Percentiles rank a stretch among this genome's conserved stretches.
Conservation (phyloP, 1,284 basidiomycete species). For the Inonotus obliquus region DNA sequence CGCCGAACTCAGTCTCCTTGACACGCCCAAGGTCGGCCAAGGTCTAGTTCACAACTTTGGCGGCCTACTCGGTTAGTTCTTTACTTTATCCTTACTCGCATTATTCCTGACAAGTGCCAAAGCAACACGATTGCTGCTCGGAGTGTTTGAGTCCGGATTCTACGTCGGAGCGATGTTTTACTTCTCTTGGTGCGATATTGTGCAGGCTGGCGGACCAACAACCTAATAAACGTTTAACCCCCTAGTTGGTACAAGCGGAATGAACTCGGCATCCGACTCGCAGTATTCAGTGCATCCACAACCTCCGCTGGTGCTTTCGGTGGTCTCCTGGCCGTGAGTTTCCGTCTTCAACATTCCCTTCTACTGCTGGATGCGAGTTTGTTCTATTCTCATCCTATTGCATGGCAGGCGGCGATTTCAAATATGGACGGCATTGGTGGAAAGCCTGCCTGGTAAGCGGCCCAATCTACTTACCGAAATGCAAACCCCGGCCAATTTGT, state of each 20-base stretch:
- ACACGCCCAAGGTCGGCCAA: constrained; percentile 59
- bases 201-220: no score
- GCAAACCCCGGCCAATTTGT: no score
- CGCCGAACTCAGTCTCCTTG: no score
- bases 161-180: constrained; percentile 31
- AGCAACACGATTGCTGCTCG: constrained; percentile 21
- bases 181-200: no score
- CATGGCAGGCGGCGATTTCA: constrained; percentile 18
- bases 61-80: constrained; percentile 54
- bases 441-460: constrained; percentile 24
- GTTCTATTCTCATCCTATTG: no score
- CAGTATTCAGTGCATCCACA: constrained; percentile 25
- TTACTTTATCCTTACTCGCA: constrained; percentile 22
- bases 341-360: no score
- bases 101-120: not conserved
- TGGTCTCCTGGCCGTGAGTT: constrained; percentile 13
- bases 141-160: constrained; percentile 23
- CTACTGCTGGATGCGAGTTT: constrained; percentile 61
- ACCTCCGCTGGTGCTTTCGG: constrained; percentile 24
- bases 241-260: constrained; percentile 22
- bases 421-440: constrained; percentile 27
- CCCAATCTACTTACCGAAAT: not conserved
- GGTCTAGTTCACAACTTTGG: constrained; percentile 61
- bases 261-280: constrained; percentile 24
- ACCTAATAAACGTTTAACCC: not conserved